Base-by-base conservation (phyloP, 176 grass and related monocot genomes). In the Neostapfia colusana region DNA sequence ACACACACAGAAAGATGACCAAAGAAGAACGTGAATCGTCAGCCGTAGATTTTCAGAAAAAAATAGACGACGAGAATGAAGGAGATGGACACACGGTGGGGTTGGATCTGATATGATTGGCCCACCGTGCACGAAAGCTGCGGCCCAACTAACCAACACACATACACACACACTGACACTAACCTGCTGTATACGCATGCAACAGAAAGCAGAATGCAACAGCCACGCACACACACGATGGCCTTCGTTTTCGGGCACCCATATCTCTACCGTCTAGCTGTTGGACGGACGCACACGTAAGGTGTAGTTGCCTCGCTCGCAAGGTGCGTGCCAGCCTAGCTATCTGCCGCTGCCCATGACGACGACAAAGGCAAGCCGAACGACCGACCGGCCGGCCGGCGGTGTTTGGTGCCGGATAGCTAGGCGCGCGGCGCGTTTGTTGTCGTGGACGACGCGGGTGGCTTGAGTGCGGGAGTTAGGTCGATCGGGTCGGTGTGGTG, bases 281-380 rank as follows among this genome's bases (percentile, higher is more conserved):
- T 64, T 81, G 69, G 69, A 73, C 31, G 57, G 54, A 45, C 12
- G 14, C 70, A 17, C 17, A 18, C 38, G 2, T 10, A 17, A 44
- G 5, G 17, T 13, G 45, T 28, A 21, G 48, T 20, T 20, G 53
- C 3, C 48, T 1, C 11, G 79, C 58, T 1, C 11, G 79, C 58
- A 27, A 28, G 58, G 62, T 85, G 83, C 83, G 83, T 4, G 65
- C 76, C 69, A 79, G 83, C 82, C 53, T 18, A n/a, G n/a, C n/a
- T n/a, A 21, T 62, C 20, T 56, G 15, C 18, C 20, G 13, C 42
- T 45, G 20, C 20, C n/a, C 53, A 55, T 13, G 55, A 26, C 55
- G n/a, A n/a, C n/a, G 23, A 16, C 39, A 40, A 44, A 23, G 8
- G 11, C 38, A 67, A 43, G 65, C 20, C n/a, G 7, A 67, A 12